A percentile compares a stretch with the other conserved stretches of the same genome.
Evolutionary conservation across 2,329 filamentous ascomycete genomes (phyloP).

Genomic region (Clarireedia homoeocarpa): DNA sequence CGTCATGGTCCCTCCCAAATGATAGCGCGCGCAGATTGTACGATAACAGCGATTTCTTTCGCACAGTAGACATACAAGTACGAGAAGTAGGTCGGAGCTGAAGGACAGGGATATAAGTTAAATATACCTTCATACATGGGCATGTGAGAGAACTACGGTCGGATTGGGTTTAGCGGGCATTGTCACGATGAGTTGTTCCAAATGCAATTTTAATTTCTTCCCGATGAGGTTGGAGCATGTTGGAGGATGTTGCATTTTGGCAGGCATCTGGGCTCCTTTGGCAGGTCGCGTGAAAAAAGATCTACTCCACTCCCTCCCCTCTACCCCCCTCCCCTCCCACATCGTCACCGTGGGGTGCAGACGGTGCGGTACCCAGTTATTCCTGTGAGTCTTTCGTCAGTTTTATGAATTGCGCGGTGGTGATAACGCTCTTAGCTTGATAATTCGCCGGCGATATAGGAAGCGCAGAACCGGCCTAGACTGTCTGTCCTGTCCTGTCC

Average conservation of each 20-base stretch:
- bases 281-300: not conserved
- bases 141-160: not conserved
- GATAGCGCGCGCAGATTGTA: not conserved
- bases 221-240: not conserved
- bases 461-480: too few species aligned
- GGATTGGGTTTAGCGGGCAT: not conserved
- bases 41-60: not conserved
- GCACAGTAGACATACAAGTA: not conserved
- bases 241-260: not conserved
- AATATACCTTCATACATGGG: not conserved
- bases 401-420: not conserved
- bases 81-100: not conserved
- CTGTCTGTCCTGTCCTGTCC: too few species aligned
- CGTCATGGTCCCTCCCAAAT: not conserved
- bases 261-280: too few species aligned
- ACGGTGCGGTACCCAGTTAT: too few species aligned
- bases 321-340: not conserved
- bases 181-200: constrained; percentile 25
- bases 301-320: not conserved
- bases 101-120: not conserved
- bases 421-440: not conserved
- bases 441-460: not conserved
- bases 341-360: constrained; percentile 7
- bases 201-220: constrained; percentile 20
- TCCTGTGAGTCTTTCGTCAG: not conserved